Percentiles rank a stretch among this genome's conserved stretches.
Conservation (phyloP, 2,329 filamentous ascomycete species). For the Arthrocladium fulminans region DNA sequence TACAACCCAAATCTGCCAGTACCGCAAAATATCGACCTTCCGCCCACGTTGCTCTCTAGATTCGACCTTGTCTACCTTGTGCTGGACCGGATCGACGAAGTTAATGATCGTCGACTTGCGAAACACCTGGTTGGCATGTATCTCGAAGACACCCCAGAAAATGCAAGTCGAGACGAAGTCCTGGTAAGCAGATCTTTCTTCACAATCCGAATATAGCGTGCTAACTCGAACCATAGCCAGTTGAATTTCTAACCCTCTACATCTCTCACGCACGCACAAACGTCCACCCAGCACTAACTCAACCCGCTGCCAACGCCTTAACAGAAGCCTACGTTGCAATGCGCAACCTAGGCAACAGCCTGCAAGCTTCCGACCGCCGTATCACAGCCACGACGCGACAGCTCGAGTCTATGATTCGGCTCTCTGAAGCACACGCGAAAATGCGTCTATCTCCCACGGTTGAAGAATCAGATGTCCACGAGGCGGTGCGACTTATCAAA, state of each 20-base stretch:
- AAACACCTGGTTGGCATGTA: slow-evolving; percentile 95
- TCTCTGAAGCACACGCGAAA: slow-evolving; percentile 92
- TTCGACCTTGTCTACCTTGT: slow-evolving; percentile 97
- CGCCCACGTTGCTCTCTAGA: slow-evolving; percentile 85
- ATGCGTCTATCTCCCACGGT: slow-evolving; percentile 79
- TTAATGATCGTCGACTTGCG: slow-evolving; percentile 75
- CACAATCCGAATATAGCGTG: neutral
- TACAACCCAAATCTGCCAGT: slow-evolving; percentile 95
- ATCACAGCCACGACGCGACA: slow-evolving; percentile 97
- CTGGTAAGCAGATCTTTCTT: slow-evolving; percentile 48
- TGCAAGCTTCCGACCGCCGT: slow-evolving; percentile 80
- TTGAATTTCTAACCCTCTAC: slow-evolving; percentile 93
- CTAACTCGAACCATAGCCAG: slow-evolving; percentile 47
- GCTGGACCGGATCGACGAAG: slow-evolving; percentile 86
- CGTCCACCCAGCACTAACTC: slow-evolving; percentile 72
- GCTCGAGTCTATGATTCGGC: slow-evolving; percentile 95
- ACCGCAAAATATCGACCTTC: slow-evolving; percentile 95
- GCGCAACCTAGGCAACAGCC: slow-evolving; percentile 83
- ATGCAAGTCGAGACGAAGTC: slow-evolving; percentile 67
- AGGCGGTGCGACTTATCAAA: slow-evolving; percentile 88
- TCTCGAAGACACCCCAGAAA: slow-evolving; percentile 85
- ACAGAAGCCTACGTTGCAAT: slow-evolving; percentile 85
- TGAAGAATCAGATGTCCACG: slow-evolving; percentile 70
- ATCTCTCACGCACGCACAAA: slow-evolving; percentile 90
- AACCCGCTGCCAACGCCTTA: slow-evolving; percentile 72